A percentile compares a stretch with the other conserved stretches of the same genome.
Evolutionary conservation across 192 early-diverging fungal genomes (phyloP).

Genomic region (Phlyctochytrium arcticum): DNA sequence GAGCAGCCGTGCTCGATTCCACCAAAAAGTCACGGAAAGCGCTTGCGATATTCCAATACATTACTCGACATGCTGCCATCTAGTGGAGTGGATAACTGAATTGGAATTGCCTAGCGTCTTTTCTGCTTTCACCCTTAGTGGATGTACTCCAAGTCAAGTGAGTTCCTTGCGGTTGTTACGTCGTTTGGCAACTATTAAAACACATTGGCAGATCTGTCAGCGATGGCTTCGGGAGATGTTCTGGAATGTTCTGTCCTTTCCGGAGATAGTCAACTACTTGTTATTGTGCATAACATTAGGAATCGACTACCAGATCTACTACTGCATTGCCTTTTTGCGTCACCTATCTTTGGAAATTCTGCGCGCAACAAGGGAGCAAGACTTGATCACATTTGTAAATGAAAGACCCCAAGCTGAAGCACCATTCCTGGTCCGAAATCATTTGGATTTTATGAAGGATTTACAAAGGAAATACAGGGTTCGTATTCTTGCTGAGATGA

Average conservation of each 20-base stretch:
- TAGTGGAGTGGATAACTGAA: constrained; percentile 44
- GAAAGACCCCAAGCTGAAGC: background rate
- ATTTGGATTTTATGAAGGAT: constrained; percentile 35
- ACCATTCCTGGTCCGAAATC: constrained; percentile 18
- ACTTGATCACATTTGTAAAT: constrained; percentile 35
- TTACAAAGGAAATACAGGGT: constrained; percentile 34
- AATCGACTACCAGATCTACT: constrained; percentile 48
- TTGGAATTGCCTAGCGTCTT: constrained; percentile 35
- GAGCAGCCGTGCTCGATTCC: no score
- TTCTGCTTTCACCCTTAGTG: constrained; percentile 46
- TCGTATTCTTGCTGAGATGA: constrained; percentile 30
- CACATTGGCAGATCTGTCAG: constrained; percentile 27
- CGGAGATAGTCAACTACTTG: constrained; percentile 35
- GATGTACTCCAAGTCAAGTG: constrained; percentile 53
- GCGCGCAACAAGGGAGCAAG: constrained; percentile 31
- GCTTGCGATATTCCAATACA: constrained; percentile 24
- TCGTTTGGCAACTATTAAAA: background rate
- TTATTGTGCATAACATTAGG: constrained; percentile 27
- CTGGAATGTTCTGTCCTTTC: constrained; percentile 46
- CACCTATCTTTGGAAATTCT: constrained; percentile 33
- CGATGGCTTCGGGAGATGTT: constrained; percentile 50
- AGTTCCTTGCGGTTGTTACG: background rate
- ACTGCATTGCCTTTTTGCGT: constrained; percentile 37
- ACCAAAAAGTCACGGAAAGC: no score
- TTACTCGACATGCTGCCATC: constrained; percentile 36